Evolutionary conservation across 179 eudicot species (phyloP), one percentile per base, ranked within the genome.

Genomic region (Spinacia oleracea): DNA sequence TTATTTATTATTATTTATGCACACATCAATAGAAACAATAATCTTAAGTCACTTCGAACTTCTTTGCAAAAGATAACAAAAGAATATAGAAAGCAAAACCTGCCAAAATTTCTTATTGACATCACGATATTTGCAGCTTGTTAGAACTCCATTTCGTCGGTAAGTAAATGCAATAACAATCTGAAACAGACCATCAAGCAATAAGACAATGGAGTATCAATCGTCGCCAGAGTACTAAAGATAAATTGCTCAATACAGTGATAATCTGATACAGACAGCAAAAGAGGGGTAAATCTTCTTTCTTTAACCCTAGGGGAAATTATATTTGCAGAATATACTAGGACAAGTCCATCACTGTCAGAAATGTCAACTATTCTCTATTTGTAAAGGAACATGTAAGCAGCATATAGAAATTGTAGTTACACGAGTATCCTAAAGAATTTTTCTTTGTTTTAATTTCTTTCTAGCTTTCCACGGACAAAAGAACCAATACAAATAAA

Each of bases 51-150:
- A 65, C 23, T 29, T 56, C 56, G 14, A 77, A 31, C 31, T 35
- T 72, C 20, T 38, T n/a, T 53, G 21, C 46, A 48, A 69, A 68
- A 53, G 65, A 56, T 32, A 60, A 56, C 59, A 72, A 80, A 48
- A 72, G 45, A 25, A 80, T 56, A 67, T 29, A 34, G 9, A 27
- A n/a, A 50, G 14, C 46, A 73, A 23, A 82, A 95, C 98, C 98
- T 95, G 98, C 98, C 98, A 95, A 85, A 91, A 95, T 55, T 66
- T 87, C 88, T 95, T 95, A 74, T 58, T 71, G 56, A 78, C 80
- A 65, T 88, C 92, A 50, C 98, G 89, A 75, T 93, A 95, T 82
- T 95, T 95, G 91, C 98, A 95, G 84, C 91, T 86, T 46, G 91
- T 86, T 75, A 95, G 91, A 59, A 53, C 84, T 77, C 91, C 92